These are phyloP conservation scores for Hypoxylon rubiginosum DNA, from an alignment of 2,329 filamentous ascomycete species.

Conservation along the genomic window DNA sequence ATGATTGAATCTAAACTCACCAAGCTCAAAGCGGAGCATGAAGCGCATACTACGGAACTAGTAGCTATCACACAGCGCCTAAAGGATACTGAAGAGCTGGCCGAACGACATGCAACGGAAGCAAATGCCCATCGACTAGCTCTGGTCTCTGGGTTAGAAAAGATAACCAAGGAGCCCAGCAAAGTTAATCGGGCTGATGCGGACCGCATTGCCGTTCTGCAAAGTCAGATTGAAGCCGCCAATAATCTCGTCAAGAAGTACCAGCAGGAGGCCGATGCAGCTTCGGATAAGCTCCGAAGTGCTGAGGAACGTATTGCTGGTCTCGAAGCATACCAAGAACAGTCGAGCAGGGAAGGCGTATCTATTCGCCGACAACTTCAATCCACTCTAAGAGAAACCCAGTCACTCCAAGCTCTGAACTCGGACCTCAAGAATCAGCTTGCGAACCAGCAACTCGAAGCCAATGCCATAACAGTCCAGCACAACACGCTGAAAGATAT, in stretches of 20 bases:
- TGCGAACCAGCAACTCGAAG: constrained; percentile 88
- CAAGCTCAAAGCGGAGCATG: constrained; percentile 85
- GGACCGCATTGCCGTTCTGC: constrained; percentile 79
- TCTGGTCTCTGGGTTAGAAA: constrained; percentile 85
- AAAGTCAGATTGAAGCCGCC: constrained; percentile 82
- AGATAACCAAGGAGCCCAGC: constrained; percentile 70
- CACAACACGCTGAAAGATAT: constrained; percentile 95
- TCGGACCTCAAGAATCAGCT: constrained; percentile 85
- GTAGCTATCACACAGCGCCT: constrained; percentile 80
- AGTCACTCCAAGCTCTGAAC: constrained; percentile 84
- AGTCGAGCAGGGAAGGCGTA: constrained; percentile 93
- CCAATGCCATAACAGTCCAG: constrained; percentile 93
- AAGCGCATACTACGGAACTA: constrained; percentile 82
- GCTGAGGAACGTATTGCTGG: constrained; percentile 98
- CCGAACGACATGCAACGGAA: constrained; percentile 88
- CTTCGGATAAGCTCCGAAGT: constrained; percentile 88
- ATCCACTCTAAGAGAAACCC: constrained; percentile 83
- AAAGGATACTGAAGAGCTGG: constrained; percentile 87
- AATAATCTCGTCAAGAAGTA: constrained; percentile 88
- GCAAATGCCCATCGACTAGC: constrained; percentile 87
- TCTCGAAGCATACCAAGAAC: constrained; percentile 96
- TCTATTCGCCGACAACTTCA: constrained; percentile 92
- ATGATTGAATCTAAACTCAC: constrained; percentile 81
- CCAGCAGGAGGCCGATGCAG: constrained; percentile 86
- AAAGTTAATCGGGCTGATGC: constrained; percentile 64